Base-by-base conservation (phyloP, 192 early-diverging fungal genomes). In the Dimargaris verticillata region DNA sequence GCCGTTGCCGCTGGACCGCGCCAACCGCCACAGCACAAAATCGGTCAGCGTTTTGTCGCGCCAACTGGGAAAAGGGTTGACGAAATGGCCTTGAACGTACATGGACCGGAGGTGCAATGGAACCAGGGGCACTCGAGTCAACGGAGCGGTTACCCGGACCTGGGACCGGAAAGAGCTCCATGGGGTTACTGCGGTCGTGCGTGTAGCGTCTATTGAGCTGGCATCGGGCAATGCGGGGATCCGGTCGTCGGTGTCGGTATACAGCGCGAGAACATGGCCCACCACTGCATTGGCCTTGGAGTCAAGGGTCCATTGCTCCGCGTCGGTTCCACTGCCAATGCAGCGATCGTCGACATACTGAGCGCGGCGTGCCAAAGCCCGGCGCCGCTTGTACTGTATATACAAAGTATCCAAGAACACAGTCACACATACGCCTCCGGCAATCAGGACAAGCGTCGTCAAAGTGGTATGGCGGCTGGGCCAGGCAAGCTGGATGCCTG, bases 1-100 rank as follows among this genome's bases (percentile, higher is more conserved):
- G 1, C 70, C 73, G 58, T 75, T 75, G 0, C 73, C 73, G 5
- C 61, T 47, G 13, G 49, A 65, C 11, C 73, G 70, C 0, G 73
- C 72, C 14, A 47, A 61, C 43, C 69, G 45, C 73, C 73, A 75
- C 25, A 64, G 62, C 28, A 71, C 57, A 66, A 75, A 75, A 51
- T 75, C 73, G 68, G 64, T 66, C 52, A 75, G 64, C 18, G 73
- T 72, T 48, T 75, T 75, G 59, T 75, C 73, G 17, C 73, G 70
- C 73, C 73, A 75, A 0, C 62, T 61, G 5, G 65, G 68, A 25
- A 75, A 75, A 0, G 73, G 73, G 42, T 75, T 75, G 47, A 75
- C 73, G 53, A 71, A 75, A 2, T 70, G 68, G 0, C 73, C 73
- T 17, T 66, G 64, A 43, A 75, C 71, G 43, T 62, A 61, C 44